Evolutionary conservation across 1,139 yeast species (phyloP).

Genomic region (Protomyces gravidus): DNA sequence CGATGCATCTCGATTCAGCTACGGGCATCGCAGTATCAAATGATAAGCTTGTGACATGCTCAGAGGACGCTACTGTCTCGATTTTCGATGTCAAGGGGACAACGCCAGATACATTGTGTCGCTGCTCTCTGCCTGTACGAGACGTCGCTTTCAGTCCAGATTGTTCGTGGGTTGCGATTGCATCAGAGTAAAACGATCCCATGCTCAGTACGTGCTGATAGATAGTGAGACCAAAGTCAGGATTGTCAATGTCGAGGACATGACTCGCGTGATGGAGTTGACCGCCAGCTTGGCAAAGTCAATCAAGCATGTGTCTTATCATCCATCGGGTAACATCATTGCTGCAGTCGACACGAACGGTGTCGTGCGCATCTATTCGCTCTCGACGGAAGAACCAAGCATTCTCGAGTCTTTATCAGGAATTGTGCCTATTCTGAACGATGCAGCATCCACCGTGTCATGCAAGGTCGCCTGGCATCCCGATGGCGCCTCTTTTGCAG

Average conservation of each 20-base stretch:
- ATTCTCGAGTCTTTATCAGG: constrained; percentile 47
- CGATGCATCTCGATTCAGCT: constrained; percentile 37
- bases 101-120: constrained; percentile 36
- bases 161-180: constrained; percentile 63
- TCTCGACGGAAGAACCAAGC: constrained; percentile 46
- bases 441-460: constrained; percentile 44
- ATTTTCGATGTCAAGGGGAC: constrained; percentile 38
- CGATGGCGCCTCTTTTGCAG: constrained; percentile 59
- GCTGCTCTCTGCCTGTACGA: constrained; percentile 60
- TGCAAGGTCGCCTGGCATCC: constrained; percentile 58
- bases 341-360: constrained; percentile 69
- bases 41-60: constrained; percentile 40
- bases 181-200: constrained; percentile 52
- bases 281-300: constrained; percentile 36
- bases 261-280: constrained; percentile 42
- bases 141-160: constrained; percentile 64
- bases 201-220: not conserved
- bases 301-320: constrained; percentile 58
- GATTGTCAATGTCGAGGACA: constrained; percentile 51
- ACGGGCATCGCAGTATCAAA: constrained; percentile 35
- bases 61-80: constrained; percentile 42
- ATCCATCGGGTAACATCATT: constrained; percentile 55
- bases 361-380: constrained; percentile 58
- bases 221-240: constrained; percentile 53
- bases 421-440: constrained; percentile 38